Conservation (phyloP, 164 flowering plant genomes). For the Taxillus chinensis region DNA sequence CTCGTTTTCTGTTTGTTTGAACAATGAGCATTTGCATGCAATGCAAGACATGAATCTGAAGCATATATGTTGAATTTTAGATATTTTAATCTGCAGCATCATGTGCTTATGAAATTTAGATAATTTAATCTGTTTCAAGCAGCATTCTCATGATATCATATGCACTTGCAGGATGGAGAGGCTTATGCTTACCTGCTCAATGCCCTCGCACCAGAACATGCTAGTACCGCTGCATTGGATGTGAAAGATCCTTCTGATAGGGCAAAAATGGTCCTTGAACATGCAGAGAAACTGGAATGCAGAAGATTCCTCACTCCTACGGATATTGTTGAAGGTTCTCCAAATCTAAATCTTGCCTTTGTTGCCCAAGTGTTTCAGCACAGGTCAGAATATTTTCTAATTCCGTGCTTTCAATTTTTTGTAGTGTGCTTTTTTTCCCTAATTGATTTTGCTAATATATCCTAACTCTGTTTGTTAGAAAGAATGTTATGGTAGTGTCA, state of each 20-base stretch:
- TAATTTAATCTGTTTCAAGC: not conserved
- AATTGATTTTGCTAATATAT: too few species aligned
- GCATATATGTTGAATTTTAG: not conserved
- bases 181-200: conserved; percentile 49
- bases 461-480: too few species aligned
- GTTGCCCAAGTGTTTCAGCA: conserved; percentile 51
- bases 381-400: conserved; percentile 18
- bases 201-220: conserved; percentile 48
- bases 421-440: not conserved
- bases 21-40: too few species aligned
- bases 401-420: not conserved
- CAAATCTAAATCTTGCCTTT: conserved; percentile 58
- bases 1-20: too few species aligned
- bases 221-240: conserved; percentile 18
- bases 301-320: conserved; percentile 32
- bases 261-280: conserved; percentile 42
- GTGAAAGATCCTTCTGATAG: conserved; percentile 34
- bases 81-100: not conserved
- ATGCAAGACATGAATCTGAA: not conserved
- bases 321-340: conserved; percentile 51
- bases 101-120: not conserved
- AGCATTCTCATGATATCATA: not conserved
- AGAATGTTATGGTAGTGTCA: too few species aligned
- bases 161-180: conserved; percentile 44
- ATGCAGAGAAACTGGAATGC: conserved; percentile 49